Evolutionary conservation across 768 basidiomycete genomes (phyloP), one percentile per base, ranked within the genome.

Genomic region (Hirschioporus abietinus): DNA sequence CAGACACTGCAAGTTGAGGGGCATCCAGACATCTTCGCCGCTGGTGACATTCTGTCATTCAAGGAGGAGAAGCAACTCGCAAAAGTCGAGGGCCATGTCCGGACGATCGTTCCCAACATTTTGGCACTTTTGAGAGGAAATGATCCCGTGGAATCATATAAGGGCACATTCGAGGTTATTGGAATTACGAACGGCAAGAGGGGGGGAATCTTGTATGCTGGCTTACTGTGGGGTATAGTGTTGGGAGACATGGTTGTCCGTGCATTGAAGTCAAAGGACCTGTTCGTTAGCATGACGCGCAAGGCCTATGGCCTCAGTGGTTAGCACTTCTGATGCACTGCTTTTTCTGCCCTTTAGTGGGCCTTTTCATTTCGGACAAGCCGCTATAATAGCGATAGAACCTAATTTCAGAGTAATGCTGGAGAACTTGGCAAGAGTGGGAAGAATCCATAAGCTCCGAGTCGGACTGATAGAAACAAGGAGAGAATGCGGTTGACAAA

Each of bases 201-300:
- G 35, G 82, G 83, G 20, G 80, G 80, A 0, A 71, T 74, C 36
- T 66, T 69, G 1, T 85, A 80, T 69, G 25, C 84, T 15, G 74
- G 76, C 17, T 65, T 83, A 60, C 70, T 82, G 25, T 81, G 82
- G 70, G 83, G 83, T 7, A 74, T 84, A 59, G 74, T 79, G 6
- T 63, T 84, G 4, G 84, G 83, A 2, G 76, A 79, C 69, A 81
- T 81, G 78, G 68, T 82, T 34, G 71, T 84, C 5, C 67, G 74
- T 17, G 8, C 75, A 24, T 10, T 80, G n/a, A 85, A 86, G 67
- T 81, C 81, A 58, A 75, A 71, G 18, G 67, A 72, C 4, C 67
- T 78, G 24, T 63, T 76, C 69, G 9, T 78, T 36, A 65, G 71
- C 35, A 68, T 67, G 69, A 74, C 74, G 63, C 70, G 76, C 36